Conservation (phyloP, 805 yeast species). For the Saturnispora hagleri region DNA sequence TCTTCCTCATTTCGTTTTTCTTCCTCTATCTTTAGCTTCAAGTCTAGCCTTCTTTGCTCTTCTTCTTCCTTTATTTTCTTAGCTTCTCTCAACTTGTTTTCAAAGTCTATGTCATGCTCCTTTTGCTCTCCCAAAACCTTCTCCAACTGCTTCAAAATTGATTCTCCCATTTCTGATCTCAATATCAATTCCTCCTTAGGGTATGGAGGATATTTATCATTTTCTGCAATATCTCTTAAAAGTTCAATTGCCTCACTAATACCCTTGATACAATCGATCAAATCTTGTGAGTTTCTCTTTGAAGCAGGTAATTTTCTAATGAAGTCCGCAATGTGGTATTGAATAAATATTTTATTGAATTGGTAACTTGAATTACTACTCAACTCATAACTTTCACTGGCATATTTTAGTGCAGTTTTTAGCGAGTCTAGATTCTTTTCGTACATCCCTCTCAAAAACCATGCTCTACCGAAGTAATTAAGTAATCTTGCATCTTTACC, state of each 20-base stretch:
- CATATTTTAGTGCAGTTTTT: conserved; percentile 51
- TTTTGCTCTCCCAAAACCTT: conserved; percentile 64
- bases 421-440: conserved; percentile 60
- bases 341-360: conserved; percentile 77
- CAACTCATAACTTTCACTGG: conserved; percentile 45
- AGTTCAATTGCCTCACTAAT: conserved; percentile 52
- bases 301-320: conserved; percentile 51
- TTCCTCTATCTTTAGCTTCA: conserved; percentile 36
- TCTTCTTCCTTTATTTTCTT: conserved; percentile 48
- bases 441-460: conserved; percentile 68
- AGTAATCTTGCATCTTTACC: conserved; percentile 57
- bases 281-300: conserved; percentile 53
- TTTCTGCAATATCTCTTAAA: conserved; percentile 50
- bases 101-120: conserved; percentile 49
- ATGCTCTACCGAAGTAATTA: conserved; percentile 75
- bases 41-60: conserved; percentile 37
- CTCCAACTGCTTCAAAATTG: conserved; percentile 63
- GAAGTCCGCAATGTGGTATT: conserved; percentile 80
- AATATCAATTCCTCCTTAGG: conserved; percentile 72
- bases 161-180: conserved; percentile 80
- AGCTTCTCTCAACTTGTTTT: conserved; percentile 64
- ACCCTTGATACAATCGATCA: conserved; percentile 46
- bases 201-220: conserved; percentile 55
- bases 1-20: conserved; percentile 38
- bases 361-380: conserved; percentile 38